A percentile compares a stretch with the other conserved stretches of the same genome.
These are phyloP conservation scores for Acacia melanoxylon DNA, from an alignment of 306 rosid species.

Conservation along the genomic window DNA sequence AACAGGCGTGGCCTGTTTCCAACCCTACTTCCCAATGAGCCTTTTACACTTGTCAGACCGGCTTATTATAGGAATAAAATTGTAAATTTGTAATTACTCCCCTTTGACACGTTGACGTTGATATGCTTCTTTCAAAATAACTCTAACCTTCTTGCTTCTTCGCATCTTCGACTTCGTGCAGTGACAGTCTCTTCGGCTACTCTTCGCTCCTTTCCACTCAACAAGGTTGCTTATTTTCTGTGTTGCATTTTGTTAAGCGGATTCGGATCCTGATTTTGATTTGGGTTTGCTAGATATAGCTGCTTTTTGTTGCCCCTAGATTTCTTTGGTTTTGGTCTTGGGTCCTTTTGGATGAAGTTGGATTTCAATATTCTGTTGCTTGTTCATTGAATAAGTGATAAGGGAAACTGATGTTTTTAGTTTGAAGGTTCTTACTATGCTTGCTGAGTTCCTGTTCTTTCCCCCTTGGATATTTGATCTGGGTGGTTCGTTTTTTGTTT, in stretches of 20 bases:
- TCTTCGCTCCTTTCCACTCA: constrained; percentile 90
- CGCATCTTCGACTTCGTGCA: no score
- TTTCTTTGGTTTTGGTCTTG: constrained; percentile 30
- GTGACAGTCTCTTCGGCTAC: no score
- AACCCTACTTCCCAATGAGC: no score
- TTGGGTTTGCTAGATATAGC: constrained; percentile 37
- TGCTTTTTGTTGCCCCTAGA: constrained; percentile 4
- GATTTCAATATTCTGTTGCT: constrained; percentile 31
- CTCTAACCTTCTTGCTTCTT: no score
- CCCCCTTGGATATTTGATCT: constrained; percentile 30
- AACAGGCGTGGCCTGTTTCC: no score
- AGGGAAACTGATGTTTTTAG: constrained; percentile 23
- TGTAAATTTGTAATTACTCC: no score
- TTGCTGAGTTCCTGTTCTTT: not conserved
- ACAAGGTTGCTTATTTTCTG: constrained; percentile 57
- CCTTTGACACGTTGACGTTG: no score
- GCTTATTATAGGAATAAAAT: no score
- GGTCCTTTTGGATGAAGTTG: constrained; percentile 29
- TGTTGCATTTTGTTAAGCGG: not conserved
- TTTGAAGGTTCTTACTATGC: constrained; percentile 26
- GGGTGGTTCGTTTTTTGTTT: not conserved
- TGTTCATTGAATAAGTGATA: constrained; percentile 1
- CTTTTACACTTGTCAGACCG: no score
- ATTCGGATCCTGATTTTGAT: constrained; percentile 36
- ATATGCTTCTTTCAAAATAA: no score